phyloP scores from a whole-genome alignment of 345 rosid genomes.

The Eucalyptus pauciflora region DNA sequence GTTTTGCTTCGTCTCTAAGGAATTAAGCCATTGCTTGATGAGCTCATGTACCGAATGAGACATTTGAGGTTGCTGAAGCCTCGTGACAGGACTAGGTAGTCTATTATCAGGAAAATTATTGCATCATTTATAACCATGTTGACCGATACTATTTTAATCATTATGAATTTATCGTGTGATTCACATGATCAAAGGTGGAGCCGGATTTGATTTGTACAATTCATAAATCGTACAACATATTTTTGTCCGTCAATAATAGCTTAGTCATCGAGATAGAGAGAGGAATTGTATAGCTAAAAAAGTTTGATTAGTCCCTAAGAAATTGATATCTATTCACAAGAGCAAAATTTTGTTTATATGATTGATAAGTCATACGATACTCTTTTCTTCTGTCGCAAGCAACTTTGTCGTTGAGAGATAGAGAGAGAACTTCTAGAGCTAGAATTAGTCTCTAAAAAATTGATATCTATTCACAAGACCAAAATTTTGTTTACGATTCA shows the following conservation, averaged over 20 bases:
- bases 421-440: no score
- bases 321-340: no score
- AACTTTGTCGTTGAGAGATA: no score
- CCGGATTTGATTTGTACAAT: background rate
- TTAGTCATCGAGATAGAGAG: background rate
- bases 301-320: no score
- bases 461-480: no score
- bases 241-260: background rate
- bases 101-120: background rate
- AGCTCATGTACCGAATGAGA: background rate
- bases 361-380: no score
- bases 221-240: background rate
- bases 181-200: background rate
- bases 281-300: no score
- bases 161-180: background rate
- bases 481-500: background rate
- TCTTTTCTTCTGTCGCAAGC: no score
- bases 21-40: background rate
- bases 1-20: background rate
- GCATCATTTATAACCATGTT: background rate
- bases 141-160: background rate
- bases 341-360: no score
- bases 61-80: background rate
- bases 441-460: no score
- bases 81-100: background rate